Percentiles rank a stretch among this genome's conserved stretches.
These are phyloP conservation scores for Pestalotiopsis sp. DNA, from an alignment of 2,329 filamentous ascomycete genomes.

Conservation along the genomic window DNA sequence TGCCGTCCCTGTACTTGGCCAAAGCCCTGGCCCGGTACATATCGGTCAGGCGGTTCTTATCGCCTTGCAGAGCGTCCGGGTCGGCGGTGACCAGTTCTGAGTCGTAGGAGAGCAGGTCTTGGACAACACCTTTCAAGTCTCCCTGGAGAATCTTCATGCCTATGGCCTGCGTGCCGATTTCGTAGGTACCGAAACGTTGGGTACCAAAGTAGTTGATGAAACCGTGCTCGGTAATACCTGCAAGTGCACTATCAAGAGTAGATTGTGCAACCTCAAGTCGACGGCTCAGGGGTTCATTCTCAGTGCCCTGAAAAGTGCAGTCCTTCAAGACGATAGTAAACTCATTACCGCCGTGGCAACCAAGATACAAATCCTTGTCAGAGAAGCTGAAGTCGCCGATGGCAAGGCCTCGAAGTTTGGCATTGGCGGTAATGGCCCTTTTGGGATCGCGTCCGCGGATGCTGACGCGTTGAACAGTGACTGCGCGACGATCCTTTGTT, in stretches of 20 bases:
- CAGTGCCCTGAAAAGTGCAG: constrained; percentile 60
- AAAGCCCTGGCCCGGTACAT: constrained; percentile 77
- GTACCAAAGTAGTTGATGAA: constrained; percentile 98
- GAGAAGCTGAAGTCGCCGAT: constrained; percentile 83
- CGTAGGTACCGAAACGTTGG: constrained; percentile 92
- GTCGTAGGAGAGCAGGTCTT: constrained; percentile 74
- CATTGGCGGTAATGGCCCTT: constrained; percentile 65
- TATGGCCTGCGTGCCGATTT: constrained; percentile 80
- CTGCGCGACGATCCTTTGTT: constrained; percentile 86
- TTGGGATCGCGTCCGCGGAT: constrained; percentile 52
- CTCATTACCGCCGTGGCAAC: constrained; percentile 85
- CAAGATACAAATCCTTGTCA: constrained; percentile 71
- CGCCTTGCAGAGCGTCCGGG: constrained; percentile 36
- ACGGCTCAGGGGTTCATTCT: constrained; percentile 46
- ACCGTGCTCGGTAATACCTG: constrained; percentile 69
- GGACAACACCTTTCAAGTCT: constrained; percentile 78
- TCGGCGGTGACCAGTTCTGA: constrained; percentile 54
- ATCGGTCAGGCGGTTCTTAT: constrained; percentile 67
- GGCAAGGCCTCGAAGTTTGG: constrained; percentile 58
- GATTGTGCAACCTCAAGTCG: constrained; percentile 43
- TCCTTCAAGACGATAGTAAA: constrained; percentile 91
- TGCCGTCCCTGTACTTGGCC: constrained; percentile 66
- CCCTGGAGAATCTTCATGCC: constrained; percentile 81
- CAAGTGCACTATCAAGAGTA: constrained; percentile 59
- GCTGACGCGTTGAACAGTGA: constrained; percentile 81